Evolutionary conservation across 768 basidiomycete species (phyloP).

Genomic region (Phaffia australis): DNA sequence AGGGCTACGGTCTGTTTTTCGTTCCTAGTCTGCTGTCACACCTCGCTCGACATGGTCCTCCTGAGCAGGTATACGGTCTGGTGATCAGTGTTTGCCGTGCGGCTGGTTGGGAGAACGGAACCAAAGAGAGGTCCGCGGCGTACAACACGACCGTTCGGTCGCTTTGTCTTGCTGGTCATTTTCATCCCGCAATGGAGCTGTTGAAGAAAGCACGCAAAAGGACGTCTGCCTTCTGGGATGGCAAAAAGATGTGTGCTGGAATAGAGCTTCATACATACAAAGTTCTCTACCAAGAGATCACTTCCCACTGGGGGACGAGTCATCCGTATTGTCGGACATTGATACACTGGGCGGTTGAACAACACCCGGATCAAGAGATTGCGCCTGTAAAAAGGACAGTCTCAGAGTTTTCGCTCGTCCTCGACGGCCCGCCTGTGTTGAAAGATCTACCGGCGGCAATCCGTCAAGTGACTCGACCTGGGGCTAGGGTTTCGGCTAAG

Average conservation of each 20-base stretch:
- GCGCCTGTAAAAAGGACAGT: neutral
- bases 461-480: neutral
- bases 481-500: neutral
- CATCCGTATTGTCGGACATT: neutral
- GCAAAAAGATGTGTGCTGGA: too few species aligned
- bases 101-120: slow-evolving; percentile 7
- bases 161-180: neutral
- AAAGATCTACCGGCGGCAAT: slow-evolving; percentile 4
- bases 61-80: neutral
- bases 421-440: neutral
- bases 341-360: neutral
- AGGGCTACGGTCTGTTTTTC: slow-evolving; percentile 17
- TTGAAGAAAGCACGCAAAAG: slow-evolving; percentile 1
- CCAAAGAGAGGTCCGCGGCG: neutral
- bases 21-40: neutral
- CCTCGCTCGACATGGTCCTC: slow-evolving; percentile 10
- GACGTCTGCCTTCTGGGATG: neutral
- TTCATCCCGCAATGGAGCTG: slow-evolving; percentile 3
- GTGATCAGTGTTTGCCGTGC: neutral
- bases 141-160: neutral
- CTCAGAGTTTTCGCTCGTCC: neutral
- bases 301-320: neutral
- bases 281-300: neutral
- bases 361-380: neutral
- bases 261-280: too few species aligned